Evolutionary conservation across 768 basidiomycete genomes (phyloP), one percentile per base, ranked within the genome.

Genomic region (Candolleomyces efflorescens): DNA sequence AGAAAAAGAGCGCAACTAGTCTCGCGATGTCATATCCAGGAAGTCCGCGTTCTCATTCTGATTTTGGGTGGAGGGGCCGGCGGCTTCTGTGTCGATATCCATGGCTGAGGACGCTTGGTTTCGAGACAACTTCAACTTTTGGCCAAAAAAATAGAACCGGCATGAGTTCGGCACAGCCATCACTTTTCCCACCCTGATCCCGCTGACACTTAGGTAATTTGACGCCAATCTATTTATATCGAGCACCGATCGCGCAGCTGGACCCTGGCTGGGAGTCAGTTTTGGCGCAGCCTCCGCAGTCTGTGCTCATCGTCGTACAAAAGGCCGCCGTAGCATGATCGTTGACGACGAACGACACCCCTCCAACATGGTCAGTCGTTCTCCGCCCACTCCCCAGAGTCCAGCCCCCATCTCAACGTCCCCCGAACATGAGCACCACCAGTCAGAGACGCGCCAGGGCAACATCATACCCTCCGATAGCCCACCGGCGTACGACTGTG

Each of bases 1-100:
- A 60, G 58, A 63, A 66, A 71, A 63, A 69, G 68, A 62, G 63
- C 68, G 78, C 79, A 84, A 81, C 90, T 93, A 93, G 82, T 93
- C 90, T 79, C 80, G 82, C 23, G 90, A 93, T 51, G 90, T 93
- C 90, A 93, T 89, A 62, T 81, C 77, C 12, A 45, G 18, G 24
- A 59, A 47, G 15, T 62, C 64, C 4, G 63, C 26, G 6, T 61
- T 55, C 24, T 53, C 63, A 63, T 69, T 65, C 26, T 63, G 32
- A 32, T 32, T 11, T 32, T 32, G 63, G 12, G 53, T 68, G n/a
- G 71, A 71, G 26, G 69, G 68, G 37, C 68, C 68, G 54, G 69
- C 68, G 56, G 63, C 61, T 26, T 63, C 62, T 67, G 24, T n/a
- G 41, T 54, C 53, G 58, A 59, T 50, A n/a, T 54, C 53, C 45